Conservation (phyloP, 2,329 filamentous ascomycete genomes). For the Nothopassalora personata region DNA sequence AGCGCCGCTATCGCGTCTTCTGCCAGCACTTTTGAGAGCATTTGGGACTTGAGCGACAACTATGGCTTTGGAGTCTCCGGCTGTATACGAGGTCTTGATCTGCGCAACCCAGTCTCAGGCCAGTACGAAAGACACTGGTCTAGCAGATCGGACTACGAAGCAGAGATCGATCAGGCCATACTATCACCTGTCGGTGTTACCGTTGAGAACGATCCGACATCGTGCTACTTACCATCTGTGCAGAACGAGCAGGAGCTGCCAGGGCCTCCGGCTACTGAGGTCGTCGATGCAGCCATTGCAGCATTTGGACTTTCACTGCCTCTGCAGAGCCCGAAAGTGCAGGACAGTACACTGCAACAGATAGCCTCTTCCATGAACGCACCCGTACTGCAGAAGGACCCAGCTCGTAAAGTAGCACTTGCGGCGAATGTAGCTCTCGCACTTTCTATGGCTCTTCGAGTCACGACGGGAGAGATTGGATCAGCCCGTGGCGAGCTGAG, state of each 20-base stretch:
- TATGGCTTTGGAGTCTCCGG: constrained; percentile 90
- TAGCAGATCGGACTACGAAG: constrained; percentile 54
- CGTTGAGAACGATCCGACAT: constrained; percentile 81
- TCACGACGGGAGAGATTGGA: constrained; percentile 73
- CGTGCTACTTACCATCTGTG: constrained; percentile 58
- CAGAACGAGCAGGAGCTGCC: constrained; percentile 36
- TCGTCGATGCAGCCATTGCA: constrained; percentile 89
- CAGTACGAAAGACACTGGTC: constrained; percentile 46
- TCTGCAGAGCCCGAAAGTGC: constrained; percentile 81
- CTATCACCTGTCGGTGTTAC: constrained; percentile 68
- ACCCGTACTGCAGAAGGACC: constrained; percentile 72
- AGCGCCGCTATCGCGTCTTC: constrained; percentile 89
- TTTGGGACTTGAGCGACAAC: constrained; percentile 95
- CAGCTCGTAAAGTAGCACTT: constrained; percentile 83
- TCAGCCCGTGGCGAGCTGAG: constrained; percentile 68
- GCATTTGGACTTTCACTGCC: constrained; percentile 89
- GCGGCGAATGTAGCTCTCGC: constrained; percentile 84
- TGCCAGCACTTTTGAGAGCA: constrained; percentile 80
- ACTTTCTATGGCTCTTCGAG: constrained; percentile 72
- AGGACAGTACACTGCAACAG: constrained; percentile 93
- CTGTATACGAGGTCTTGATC: constrained; percentile 69
- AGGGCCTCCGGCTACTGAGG: constrained; percentile 83
- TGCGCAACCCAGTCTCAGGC: constrained; percentile 63
- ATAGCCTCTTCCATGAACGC: constrained; percentile 83
- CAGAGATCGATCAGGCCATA: constrained; percentile 54